Conservation (phyloP, 129 eudicot species). For the Lonicera japonica region DNA sequence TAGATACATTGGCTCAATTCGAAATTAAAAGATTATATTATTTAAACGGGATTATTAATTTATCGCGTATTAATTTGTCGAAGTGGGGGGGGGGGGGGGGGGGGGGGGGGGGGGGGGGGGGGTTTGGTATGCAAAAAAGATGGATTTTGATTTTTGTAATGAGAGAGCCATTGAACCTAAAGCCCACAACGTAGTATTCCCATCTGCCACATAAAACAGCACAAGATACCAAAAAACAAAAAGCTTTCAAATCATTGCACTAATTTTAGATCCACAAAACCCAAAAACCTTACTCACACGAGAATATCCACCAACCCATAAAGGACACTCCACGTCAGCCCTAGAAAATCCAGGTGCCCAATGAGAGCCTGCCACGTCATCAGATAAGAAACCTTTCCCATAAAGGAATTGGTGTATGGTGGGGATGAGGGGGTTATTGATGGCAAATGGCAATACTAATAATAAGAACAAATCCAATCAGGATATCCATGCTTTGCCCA, state of each 20-base stretch:
- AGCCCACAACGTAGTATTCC: slow-evolving; percentile 44
- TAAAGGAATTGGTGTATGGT: slow-evolving; percentile 1
- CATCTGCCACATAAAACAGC: slow-evolving; percentile 56
- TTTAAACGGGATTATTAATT: no score
- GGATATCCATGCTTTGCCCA: slow-evolving; percentile 20
- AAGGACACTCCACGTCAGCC: slow-evolving; percentile 51
- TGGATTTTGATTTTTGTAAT: no score
- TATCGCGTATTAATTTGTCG: no score
- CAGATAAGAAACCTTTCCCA: slow-evolving; percentile 45
- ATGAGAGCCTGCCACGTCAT: slow-evolving; percentile 40
- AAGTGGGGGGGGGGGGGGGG: no score
- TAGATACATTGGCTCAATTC: no score
- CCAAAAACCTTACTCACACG: slow-evolving; percentile 19
- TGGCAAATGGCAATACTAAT: background rate
- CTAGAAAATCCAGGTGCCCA: slow-evolving; percentile 37
- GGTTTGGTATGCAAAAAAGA: no score
- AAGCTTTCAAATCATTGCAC: slow-evolving; percentile 30
- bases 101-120: no score
- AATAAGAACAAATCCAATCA: slow-evolving; percentile 4
- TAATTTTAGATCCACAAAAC: slow-evolving; percentile 24
- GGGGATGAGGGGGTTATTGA: background rate
- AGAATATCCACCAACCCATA: slow-evolving; percentile 47
- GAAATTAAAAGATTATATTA: no score
- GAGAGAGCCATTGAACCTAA: slow-evolving; percentile 41
- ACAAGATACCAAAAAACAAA: slow-evolving; percentile 26